These are phyloP conservation scores for Escovopsis sp. DNA, from an alignment of 2,329 filamentous ascomycete genomes.

Conservation along the genomic window DNA sequence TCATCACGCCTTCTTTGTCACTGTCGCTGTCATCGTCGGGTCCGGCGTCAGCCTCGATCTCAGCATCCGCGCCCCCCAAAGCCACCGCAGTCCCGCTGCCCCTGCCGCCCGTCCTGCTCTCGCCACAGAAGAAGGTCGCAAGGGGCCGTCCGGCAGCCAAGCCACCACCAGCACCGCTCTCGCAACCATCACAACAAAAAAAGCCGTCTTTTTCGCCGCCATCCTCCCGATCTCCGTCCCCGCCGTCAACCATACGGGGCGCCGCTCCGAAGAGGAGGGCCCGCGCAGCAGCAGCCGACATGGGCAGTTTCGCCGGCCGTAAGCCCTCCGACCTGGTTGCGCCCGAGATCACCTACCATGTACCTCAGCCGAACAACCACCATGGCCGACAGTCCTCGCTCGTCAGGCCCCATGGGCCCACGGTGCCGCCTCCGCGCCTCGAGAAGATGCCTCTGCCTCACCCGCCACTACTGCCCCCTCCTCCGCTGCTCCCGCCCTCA, in stretches of 20 bases:
- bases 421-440: slow-evolving; percentile 16
- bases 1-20: no score
- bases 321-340: slow-evolving; percentile 22
- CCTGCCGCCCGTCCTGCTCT: slow-evolving; percentile 1
- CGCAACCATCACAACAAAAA: background rate
- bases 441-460: slow-evolving; percentile 14
- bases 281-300: slow-evolving; percentile 5
- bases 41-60: slow-evolving; percentile 4
- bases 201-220: slow-evolving; percentile 1
- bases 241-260: background rate
- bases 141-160: slow-evolving; percentile 1
- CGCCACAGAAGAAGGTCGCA: slow-evolving; percentile 2
- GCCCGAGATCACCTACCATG: slow-evolving; percentile 27
- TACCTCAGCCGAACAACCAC: slow-evolving; percentile 19
- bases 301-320: slow-evolving; percentile 12
- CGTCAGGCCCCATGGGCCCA: slow-evolving; percentile 20
- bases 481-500: no score
- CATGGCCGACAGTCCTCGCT: slow-evolving; percentile 15
- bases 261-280: slow-evolving; percentile 1
- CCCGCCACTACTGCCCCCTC: slow-evolving; percentile 2
- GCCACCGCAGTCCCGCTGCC: slow-evolving; percentile 5
- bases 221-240: background rate
- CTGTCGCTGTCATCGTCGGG: background rate
- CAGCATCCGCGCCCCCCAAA: slow-evolving; percentile 1
- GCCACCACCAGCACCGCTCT: background rate